Conservation (phyloP, 2,329 filamentous ascomycete species). For the Onygenales sp. region DNA sequence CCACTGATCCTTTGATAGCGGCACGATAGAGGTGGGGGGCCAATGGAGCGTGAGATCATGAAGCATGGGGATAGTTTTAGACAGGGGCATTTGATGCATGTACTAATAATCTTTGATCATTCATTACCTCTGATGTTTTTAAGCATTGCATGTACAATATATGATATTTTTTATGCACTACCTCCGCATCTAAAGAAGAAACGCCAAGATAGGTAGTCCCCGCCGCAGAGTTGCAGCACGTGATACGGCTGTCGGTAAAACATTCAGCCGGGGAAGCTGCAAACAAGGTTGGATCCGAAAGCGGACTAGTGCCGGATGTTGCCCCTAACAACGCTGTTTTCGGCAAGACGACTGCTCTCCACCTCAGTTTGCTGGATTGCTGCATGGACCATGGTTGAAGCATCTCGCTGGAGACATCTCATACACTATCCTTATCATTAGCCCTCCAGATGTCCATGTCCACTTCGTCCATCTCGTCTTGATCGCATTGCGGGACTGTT, state of each 20-base stretch:
- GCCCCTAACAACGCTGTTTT: slow-evolving; percentile 11
- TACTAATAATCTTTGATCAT: no score
- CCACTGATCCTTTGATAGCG: no score
- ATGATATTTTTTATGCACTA: neutral
- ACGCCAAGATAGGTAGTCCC: no score
- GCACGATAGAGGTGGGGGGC: no score
- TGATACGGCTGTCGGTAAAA: slow-evolving; percentile 9
- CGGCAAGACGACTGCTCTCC: neutral
- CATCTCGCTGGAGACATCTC: neutral
- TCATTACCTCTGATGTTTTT: no score
- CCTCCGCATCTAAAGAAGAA: neutral
- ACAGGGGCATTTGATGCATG: no score
- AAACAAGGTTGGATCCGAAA: neutral
- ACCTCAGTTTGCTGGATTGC: neutral
- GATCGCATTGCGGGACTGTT: neutral
- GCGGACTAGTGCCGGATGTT: slow-evolving; percentile 9
- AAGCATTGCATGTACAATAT: neutral
- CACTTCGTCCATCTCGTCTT: neutral
- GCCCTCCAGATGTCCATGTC: neutral
- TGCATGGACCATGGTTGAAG: neutral
- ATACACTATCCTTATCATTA: neutral
- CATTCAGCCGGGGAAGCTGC: slow-evolving; percentile 4
- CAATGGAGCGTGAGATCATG: no score
- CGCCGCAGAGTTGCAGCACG: neutral
- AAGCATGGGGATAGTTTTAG: no score